A percentile compares a stretch with the other conserved stretches of the same genome.
Conservation (phyloP, 2,329 filamentous ascomycete genomes). For the Cordyceps cateniannulata region DNA sequence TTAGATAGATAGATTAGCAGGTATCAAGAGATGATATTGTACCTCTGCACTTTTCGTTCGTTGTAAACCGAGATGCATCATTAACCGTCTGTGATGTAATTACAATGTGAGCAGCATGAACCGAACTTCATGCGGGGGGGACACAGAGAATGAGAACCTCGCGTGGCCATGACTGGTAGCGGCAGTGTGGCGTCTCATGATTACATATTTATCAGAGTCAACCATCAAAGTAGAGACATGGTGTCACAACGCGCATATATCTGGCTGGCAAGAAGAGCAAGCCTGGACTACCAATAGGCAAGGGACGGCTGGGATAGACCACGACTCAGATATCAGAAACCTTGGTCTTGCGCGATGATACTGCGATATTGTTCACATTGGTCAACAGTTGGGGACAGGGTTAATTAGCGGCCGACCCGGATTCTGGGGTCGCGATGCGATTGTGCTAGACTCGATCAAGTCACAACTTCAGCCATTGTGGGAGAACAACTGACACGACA, state of each 20-base stretch:
- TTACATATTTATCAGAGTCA: not conserved
- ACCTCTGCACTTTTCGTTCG: not conserved
- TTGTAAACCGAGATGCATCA: not conserved
- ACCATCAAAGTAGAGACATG: not conserved
- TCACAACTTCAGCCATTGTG: not conserved
- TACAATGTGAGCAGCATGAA: not conserved
- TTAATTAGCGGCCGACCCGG: not conserved
- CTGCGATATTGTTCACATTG: too few species aligned
- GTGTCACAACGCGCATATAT: too few species aligned
- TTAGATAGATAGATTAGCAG: constrained; percentile 12
- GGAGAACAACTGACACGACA: not conserved
- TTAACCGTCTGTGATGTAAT: not conserved
- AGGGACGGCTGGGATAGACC: too few species aligned
- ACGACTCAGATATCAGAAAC: too few species aligned
- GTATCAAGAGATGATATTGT: constrained; percentile 3
- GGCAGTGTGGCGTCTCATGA: not conserved
- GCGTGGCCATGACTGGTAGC: not conserved
- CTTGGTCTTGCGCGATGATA: too few species aligned
- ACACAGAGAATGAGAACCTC: not conserved
- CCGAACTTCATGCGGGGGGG: not conserved
- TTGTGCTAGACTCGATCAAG: constrained; percentile 8
- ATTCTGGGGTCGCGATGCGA: not conserved
- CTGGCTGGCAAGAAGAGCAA: too few species aligned
- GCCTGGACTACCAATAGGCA: too few species aligned
- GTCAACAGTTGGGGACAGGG: too few species aligned